Conservation (phyloP, 2,329 filamentous ascomycete species). For the Clonostachys rhizophaga region DNA sequence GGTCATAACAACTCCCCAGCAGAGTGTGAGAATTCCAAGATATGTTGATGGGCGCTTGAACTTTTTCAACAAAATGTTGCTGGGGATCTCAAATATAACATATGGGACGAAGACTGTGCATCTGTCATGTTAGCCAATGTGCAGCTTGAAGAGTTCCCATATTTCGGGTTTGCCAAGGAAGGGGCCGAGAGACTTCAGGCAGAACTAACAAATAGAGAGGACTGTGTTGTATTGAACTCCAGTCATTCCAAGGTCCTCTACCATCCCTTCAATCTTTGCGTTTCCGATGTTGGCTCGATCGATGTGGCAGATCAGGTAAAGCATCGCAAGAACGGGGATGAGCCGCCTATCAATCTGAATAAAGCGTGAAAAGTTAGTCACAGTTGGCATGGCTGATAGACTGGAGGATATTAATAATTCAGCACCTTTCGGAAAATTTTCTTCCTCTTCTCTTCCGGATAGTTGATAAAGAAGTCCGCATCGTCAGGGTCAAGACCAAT, state of each 20-base stretch:
- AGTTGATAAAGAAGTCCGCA: conserved; percentile 20
- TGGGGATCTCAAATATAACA: conserved; percentile 69
- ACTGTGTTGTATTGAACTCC: conserved; percentile 36
- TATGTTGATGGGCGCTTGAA: conserved; percentile 49
- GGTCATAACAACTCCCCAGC: conserved; percentile 36
- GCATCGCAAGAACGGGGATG: conserved; percentile 44
- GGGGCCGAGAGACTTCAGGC: too few species aligned
- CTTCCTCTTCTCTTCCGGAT: conserved; percentile 13
- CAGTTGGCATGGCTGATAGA: too few species aligned
- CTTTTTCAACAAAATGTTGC: conserved; percentile 71
- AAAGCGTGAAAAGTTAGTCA: background rate
- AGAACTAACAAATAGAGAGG: conserved; percentile 26
- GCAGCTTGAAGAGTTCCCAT: too few species aligned
- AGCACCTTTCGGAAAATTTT: conserved; percentile 12
- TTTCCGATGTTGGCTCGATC: conserved; percentile 45
- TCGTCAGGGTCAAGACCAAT: conserved; percentile 16
- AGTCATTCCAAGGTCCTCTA: conserved; percentile 31
- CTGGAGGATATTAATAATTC: too few species aligned
- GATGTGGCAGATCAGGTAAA: conserved; percentile 50
- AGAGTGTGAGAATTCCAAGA: conserved; percentile 57
- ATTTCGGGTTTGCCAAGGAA: too few species aligned
- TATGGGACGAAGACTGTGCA: conserved; percentile 66
- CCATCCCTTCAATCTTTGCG: conserved; percentile 39
- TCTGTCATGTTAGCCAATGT: too few species aligned
- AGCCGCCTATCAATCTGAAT: conserved; percentile 5